These are phyloP conservation scores for Trichocomaceae sp. DNA, from an alignment of 2,329 filamentous ascomycete species.

Conservation along the genomic window DNA sequence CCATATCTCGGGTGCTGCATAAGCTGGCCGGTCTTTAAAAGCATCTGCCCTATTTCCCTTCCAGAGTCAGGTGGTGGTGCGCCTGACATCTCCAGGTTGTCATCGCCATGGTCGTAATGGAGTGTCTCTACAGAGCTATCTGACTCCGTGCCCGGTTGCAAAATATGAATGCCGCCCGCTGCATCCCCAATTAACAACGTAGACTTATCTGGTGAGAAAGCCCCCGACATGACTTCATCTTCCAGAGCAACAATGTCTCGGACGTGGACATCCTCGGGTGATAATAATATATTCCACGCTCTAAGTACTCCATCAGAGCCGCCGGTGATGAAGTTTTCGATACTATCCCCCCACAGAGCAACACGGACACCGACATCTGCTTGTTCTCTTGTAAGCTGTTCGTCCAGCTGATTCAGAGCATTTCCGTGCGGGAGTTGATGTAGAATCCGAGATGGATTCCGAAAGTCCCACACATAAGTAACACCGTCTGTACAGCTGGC, in stretches of 20 bases:
- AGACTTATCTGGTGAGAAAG: conserved; percentile 50
- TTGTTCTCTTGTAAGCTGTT: conserved; percentile 38
- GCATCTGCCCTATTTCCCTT: conserved; percentile 19
- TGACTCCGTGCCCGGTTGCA: conserved; percentile 33
- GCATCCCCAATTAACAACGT: conserved; percentile 54
- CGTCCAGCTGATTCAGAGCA: conserved; percentile 43
- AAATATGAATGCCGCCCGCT: conserved; percentile 48
- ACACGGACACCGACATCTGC: conserved; percentile 54
- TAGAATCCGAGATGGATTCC: conserved; percentile 40
- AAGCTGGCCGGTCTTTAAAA: conserved; percentile 31
- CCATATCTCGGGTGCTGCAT: conserved; percentile 31
- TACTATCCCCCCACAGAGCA: conserved; percentile 50
- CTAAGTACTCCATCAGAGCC: conserved; percentile 57
- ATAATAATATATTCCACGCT: conserved; percentile 51
- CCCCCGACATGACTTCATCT: conserved; percentile 53
- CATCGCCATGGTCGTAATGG: conserved; percentile 17
- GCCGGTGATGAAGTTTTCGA: conserved; percentile 51
- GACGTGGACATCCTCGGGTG: conserved; percentile 46
- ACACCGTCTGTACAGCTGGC: conserved; percentile 55
- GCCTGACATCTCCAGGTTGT: conserved; percentile 8
- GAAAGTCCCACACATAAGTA: conserved; percentile 56
- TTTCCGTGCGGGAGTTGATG: conserved; percentile 47
- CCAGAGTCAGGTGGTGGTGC: conserved; percentile 22
- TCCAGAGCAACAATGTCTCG: conserved; percentile 44
- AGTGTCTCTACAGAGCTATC: conserved; percentile 19